Evolutionary conservation across 1,284 basidiomycete species (phyloP).

Genomic region (Marasmius fiardii): DNA sequence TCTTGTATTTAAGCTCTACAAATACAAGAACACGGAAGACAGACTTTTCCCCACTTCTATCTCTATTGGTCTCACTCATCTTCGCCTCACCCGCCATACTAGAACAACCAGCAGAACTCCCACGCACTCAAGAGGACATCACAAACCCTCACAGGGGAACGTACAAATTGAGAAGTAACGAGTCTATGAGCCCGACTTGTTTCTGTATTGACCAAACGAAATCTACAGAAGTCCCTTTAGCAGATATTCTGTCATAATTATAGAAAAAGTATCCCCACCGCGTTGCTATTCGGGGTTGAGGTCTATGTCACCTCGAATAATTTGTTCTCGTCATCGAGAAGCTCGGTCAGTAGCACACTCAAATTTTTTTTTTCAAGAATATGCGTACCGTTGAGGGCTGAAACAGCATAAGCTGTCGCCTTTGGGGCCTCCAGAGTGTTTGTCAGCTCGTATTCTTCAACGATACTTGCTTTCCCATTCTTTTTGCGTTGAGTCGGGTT

Average conservation of each 20-base stretch:
- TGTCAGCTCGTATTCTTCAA: neutral
- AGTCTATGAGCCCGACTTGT: neutral
- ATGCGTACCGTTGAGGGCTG: neutral
- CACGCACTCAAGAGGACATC: too few species aligned
- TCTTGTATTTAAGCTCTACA: too few species aligned
- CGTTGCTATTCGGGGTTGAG: constrained; percentile 1
- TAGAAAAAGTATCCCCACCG: neutral
- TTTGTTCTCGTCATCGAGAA: neutral
- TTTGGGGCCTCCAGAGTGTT: neutral
- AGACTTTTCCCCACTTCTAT: too few species aligned
- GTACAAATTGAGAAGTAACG: neutral
- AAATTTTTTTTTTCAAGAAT: too few species aligned
- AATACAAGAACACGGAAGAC: too few species aligned
- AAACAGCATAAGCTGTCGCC: neutral
- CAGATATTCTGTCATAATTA: neutral
- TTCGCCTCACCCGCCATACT: too few species aligned
- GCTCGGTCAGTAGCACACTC: too few species aligned
- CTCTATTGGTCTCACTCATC: too few species aligned
- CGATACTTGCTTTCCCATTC: too few species aligned
- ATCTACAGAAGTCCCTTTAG: neutral
- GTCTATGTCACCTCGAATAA: neutral
- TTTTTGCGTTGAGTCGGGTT: too few species aligned
- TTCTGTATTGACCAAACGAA: neutral
- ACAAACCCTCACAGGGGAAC: too few species aligned
- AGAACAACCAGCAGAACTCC: too few species aligned